A percentile compares a stretch with the other conserved stretches of the same genome.
Evolutionary conservation across 2,329 filamentous ascomycete genomes (phyloP).

Genomic region (Sporothrix phasma): DNA sequence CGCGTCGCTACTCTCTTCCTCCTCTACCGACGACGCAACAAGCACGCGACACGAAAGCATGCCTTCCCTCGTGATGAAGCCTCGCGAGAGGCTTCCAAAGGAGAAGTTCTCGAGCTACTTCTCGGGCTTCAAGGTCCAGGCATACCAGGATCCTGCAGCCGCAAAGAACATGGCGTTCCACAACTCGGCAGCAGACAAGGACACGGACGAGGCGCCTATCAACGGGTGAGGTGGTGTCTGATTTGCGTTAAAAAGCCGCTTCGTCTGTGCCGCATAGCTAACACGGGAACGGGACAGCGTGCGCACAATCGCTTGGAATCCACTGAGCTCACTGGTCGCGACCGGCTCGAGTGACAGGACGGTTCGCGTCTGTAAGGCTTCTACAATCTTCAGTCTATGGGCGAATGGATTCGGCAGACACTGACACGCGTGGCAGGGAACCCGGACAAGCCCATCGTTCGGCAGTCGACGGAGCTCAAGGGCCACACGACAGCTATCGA

Average conservation of each 20-base stretch:
- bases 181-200: constrained; percentile 16
- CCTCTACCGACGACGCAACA: neutral
- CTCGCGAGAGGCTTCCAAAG: constrained; percentile 52
- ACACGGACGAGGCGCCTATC: constrained; percentile 5
- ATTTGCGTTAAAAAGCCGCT: neutral
- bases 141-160: constrained; percentile 52
- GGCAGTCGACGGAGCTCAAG: constrained; percentile 65
- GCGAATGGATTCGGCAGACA: neutral
- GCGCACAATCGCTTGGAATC: constrained; percentile 81
- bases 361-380: constrained; percentile 57
- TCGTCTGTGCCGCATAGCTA: neutral
- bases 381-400: no score
- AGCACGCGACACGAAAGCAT: constrained; percentile 1
- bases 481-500: constrained; percentile 58
- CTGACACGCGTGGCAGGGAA: constrained; percentile 44
- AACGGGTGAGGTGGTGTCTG: constrained; percentile 7
- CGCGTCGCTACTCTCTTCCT: neutral
- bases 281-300: constrained; percentile 38
- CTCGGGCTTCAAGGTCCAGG: constrained; percentile 56
- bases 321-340: constrained; percentile 71
- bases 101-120: constrained; percentile 61
- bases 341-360: constrained; percentile 65
- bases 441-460: constrained; percentile 62
- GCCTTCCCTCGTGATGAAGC: constrained; percentile 29
- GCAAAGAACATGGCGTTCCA: constrained; percentile 22